A percentile compares a stretch with the other conserved stretches of the same genome.
phyloP scores from a whole-genome alignment of 1,139 yeast genomes.

The Candida gigantensis region DNA sequence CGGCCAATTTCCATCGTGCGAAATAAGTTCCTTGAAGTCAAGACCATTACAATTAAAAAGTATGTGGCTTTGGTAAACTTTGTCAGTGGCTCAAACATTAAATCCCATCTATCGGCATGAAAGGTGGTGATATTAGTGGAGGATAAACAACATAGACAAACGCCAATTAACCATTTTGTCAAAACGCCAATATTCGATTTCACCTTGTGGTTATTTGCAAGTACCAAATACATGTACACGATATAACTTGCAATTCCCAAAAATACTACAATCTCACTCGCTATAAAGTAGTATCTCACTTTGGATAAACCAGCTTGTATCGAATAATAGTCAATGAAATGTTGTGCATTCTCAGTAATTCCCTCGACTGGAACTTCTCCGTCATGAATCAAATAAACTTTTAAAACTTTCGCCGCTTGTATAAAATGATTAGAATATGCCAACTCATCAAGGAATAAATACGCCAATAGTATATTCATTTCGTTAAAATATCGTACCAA shows the following conservation, averaged over 20 bases:
- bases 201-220: slow-evolving; percentile 55
- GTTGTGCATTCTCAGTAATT: slow-evolving; percentile 8
- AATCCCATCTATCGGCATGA: slow-evolving; percentile 27
- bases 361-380: slow-evolving; percentile 4
- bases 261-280: slow-evolving; percentile 10
- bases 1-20: slow-evolving; percentile 21
- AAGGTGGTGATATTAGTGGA: slow-evolving; percentile 39
- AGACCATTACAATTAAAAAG: slow-evolving; percentile 26
- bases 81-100: slow-evolving; percentile 33
- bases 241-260: slow-evolving; percentile 17
- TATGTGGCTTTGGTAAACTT: slow-evolving; percentile 27
- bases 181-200: slow-evolving; percentile 62
- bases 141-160: slow-evolving; percentile 52
- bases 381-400: slow-evolving; percentile 31
- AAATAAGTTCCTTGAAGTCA: slow-evolving; percentile 34
- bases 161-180: slow-evolving; percentile 59
- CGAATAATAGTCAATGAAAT: slow-evolving; percentile 25
- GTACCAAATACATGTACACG: slow-evolving; percentile 40
- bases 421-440: slow-evolving; percentile 52
- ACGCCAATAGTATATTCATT: slow-evolving; percentile 20
- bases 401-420: slow-evolving; percentile 43
- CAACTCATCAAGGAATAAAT: slow-evolving; percentile 42
- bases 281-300: slow-evolving; percentile 8
- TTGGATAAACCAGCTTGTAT: slow-evolving; percentile 18
- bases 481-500: slow-evolving; percentile 29